Evolutionary conservation across 73 alveolate genomes (phyloP).

Genomic region (Paramecium sonneborni): DNA sequence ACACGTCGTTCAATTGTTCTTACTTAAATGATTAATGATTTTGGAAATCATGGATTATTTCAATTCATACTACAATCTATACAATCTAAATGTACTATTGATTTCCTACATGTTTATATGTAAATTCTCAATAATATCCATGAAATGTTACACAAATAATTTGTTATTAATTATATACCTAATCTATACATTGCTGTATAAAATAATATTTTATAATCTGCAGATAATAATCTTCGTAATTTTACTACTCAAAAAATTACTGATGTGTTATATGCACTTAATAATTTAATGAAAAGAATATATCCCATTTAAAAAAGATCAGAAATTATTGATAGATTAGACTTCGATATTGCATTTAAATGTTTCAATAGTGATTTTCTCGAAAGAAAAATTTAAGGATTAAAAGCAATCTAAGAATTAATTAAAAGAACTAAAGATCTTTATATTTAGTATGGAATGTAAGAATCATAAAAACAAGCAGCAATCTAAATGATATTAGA

Average conservation of each 20-base stretch:
- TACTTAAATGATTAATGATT: conserved; percentile 68
- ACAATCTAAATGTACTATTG: conserved; percentile 67
- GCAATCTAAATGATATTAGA: conserved; percentile 28
- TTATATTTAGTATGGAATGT: conserved; percentile 26
- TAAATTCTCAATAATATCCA: conserved; percentile 69
- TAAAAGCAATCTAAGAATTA: conserved; percentile 75
- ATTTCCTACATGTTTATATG: conserved; percentile 67
- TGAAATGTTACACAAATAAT: conserved; percentile 71
- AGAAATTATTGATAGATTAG: conserved; percentile 68
- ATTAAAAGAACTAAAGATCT: conserved; percentile 62
- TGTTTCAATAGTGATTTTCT: conserved; percentile 78
- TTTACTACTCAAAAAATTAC: conserved; percentile 79
- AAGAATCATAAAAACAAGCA: background rate
- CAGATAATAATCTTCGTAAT: conserved; percentile 76
- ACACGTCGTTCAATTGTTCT: conserved; percentile 68
- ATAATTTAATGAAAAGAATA: conserved; percentile 71
- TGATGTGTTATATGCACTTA: conserved; percentile 63
- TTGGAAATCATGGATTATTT: conserved; percentile 77
- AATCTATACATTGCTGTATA: conserved; percentile 68
- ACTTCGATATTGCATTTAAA: conserved; percentile 74
- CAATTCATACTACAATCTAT: conserved; percentile 70
- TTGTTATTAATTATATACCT: conserved; percentile 67
- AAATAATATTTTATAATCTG: conserved; percentile 68
- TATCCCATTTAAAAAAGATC: conserved; percentile 55
- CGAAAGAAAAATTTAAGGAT: conserved; percentile 87